Conservation (phyloP, 1,139 yeast genomes). For the Candida glucosophila region DNA sequence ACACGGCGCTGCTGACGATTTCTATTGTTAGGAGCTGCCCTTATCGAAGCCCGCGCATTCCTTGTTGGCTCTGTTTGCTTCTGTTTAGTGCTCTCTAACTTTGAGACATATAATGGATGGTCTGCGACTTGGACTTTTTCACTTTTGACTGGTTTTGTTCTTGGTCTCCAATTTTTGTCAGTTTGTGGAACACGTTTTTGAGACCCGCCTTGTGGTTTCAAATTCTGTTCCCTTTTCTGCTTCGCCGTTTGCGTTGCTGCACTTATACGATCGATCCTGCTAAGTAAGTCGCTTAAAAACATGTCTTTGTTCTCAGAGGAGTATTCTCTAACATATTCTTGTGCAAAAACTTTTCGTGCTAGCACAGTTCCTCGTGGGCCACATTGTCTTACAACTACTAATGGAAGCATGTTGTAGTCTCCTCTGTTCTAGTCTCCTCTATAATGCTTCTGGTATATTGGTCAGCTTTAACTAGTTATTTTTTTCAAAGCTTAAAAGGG, state of each 20-base stretch:
- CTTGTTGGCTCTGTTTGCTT: slow-evolving; percentile 5
- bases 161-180: background rate
- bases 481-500: no score
- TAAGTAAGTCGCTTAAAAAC: slow-evolving; percentile 24
- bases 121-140: slow-evolving; percentile 11
- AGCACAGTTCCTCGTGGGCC: background rate
- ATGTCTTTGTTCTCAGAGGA: slow-evolving; percentile 8
- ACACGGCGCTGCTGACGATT: no score
- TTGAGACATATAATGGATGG: slow-evolving; percentile 13
- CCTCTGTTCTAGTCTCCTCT: no score
- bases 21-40: background rate
- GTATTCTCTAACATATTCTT: no score
- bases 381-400: no score
- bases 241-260: slow-evolving; percentile 7
- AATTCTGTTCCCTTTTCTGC: slow-evolving; percentile 1
- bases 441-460: no score
- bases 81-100: slow-evolving; percentile 2
- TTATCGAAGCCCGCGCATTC: slow-evolving; percentile 3
- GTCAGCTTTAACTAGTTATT: no score
- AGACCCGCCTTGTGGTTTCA: no score
- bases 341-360: background rate
- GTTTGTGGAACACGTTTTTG: no score
- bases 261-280: slow-evolving; percentile 26
- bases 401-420: no score
- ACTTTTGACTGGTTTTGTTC: slow-evolving; percentile 1